Percentiles rank a stretch among this genome's conserved stretches.
Conservation (phyloP, 257 asterid species). For the Cruciata laevipes region DNA sequence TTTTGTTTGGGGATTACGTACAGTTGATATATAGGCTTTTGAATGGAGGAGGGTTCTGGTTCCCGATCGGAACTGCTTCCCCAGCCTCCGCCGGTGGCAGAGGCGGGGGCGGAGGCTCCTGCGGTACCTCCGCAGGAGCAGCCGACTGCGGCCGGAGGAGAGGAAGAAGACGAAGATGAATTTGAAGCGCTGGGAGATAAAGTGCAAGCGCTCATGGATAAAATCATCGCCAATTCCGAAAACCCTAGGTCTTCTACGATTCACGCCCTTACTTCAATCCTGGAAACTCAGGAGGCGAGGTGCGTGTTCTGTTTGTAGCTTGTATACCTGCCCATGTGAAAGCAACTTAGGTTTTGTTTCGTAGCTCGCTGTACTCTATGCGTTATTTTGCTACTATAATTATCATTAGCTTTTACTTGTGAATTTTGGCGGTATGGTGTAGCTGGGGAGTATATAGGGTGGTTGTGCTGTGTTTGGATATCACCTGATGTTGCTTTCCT, state of each 20-base stretch:
- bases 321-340: background rate
- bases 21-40: background rate
- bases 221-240: constrained; percentile 60
- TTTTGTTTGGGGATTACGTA: background rate
- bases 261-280: constrained; percentile 77
- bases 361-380: background rate
- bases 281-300: constrained; percentile 86
- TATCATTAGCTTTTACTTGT: background rate
- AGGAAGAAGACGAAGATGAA: constrained; percentile 41
- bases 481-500: background rate
- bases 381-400: too few relatives aligned
- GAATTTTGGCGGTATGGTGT: background rate
- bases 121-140: constrained; percentile 4
- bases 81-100: background rate
- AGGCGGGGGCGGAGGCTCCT: background rate
- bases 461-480: background rate
- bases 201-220: constrained; percentile 70
- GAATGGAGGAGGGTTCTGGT: constrained; percentile 19
- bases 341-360: background rate
- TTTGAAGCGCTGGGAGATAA: constrained; percentile 51
- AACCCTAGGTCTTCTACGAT: constrained; percentile 78
- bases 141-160: background rate
- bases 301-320: constrained; percentile 12
- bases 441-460: background rate
- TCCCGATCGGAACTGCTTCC: constrained; percentile 12